These are phyloP conservation scores for Fragilariopsis cylindrus DNA, from an alignment of 108 stramenopile genomes.

Conservation along the genomic window DNA sequence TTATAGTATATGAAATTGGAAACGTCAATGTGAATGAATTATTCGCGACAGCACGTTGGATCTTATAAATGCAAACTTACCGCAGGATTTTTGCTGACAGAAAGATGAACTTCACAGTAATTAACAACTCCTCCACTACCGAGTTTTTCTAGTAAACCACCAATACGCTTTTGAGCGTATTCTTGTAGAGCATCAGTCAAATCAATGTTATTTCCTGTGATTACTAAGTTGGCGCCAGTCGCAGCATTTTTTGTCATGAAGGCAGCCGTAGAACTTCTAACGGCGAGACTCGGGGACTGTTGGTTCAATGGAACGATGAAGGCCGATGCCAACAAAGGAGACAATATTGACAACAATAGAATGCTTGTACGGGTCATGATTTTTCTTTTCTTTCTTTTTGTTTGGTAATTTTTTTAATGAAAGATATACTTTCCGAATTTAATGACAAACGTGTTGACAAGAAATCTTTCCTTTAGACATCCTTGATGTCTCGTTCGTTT, in stretches of 20 bases:
- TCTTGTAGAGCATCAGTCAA: conserved; percentile 74
- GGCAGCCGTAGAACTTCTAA: conserved; percentile 13
- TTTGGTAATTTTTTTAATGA: background rate
- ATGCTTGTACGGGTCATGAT: conserved; percentile 20
- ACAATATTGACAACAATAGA: conserved; percentile 13
- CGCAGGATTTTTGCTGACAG: conserved; percentile 86
- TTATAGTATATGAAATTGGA: too few species aligned
- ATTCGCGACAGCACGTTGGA: too few species aligned
- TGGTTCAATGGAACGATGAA: conserved; percentile 11
- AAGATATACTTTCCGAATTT: background rate
- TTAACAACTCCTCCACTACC: conserved; percentile 54
- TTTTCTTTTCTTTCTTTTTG: conserved; percentile 9
- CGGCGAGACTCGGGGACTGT: conserved; percentile 3
- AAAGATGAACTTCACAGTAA: conserved; percentile 80
- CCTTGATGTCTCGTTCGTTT: conserved; percentile 12
- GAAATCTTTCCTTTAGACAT: too few species aligned
- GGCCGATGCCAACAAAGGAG: conserved; percentile 21
- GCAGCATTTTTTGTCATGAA: conserved; percentile 44
- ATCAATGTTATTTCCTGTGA: conserved; percentile 87
- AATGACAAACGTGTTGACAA: background rate
- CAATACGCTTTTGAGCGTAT: conserved; percentile 77
- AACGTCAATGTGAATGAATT: too few species aligned
- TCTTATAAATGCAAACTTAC: conserved; percentile 41
- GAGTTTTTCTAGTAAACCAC: conserved; percentile 71
- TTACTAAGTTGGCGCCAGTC: conserved; percentile 52